phyloP scores from a whole-genome alignment of 1,284 basidiomycete species.

The Cystobasidium pallidum region DNA sequence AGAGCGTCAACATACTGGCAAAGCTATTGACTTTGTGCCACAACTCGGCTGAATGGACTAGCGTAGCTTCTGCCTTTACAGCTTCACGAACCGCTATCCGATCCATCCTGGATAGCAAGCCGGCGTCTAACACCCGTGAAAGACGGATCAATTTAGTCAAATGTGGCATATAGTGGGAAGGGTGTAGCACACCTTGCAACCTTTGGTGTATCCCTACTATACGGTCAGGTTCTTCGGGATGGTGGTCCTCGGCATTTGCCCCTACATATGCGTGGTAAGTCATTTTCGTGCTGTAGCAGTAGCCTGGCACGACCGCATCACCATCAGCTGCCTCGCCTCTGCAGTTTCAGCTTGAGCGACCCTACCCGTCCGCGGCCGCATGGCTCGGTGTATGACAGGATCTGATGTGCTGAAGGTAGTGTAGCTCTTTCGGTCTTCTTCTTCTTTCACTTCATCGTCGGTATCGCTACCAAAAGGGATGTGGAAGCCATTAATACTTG shows the following conservation, averaged over 20 bases:
- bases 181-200: slow-evolving; percentile 59
- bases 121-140: slow-evolving; percentile 48
- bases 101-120: slow-evolving; percentile 75
- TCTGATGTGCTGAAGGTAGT: slow-evolving; percentile 20
- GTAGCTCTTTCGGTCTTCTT: not conserved
- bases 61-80: slow-evolving; percentile 73
- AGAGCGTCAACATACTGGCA: not conserved
- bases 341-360: not conserved
- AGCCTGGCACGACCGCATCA: slow-evolving; percentile 61
- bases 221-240: slow-evolving; percentile 86
- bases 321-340: not conserved
- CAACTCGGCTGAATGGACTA: slow-evolving; percentile 86
- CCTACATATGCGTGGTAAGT: slow-evolving; percentile 61
- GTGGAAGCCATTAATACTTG: not conserved
- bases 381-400: slow-evolving; percentile 9
- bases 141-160: not conserved
- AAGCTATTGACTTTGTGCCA: slow-evolving; percentile 82
- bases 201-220: slow-evolving; percentile 77
- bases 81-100: slow-evolving; percentile 75
- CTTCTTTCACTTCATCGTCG: not conserved
- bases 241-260: slow-evolving; percentile 60
- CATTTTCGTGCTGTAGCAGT: slow-evolving; percentile 87
- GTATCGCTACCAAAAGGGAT: not conserved
- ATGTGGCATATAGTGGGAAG: too few species aligned
- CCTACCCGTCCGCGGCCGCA: slow-evolving; percentile 20